Conservation (phyloP, 148 eudicot genomes). For the Cornus kousa region DNA sequence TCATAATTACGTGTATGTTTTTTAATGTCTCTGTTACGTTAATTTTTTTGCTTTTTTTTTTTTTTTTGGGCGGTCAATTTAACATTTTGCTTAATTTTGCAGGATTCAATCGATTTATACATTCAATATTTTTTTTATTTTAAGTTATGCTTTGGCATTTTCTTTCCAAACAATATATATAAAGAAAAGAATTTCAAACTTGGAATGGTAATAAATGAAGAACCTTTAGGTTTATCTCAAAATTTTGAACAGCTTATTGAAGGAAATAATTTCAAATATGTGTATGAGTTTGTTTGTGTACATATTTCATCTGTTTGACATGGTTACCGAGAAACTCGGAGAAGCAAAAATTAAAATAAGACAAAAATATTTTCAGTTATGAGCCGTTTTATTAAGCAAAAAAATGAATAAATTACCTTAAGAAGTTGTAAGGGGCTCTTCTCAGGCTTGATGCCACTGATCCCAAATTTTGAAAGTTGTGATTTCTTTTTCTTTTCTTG, state of each 20-base stretch:
- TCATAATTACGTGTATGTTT: conserved; percentile 65
- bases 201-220: not conserved
- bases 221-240: not conserved
- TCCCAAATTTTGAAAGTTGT: not conserved
- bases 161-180: too few relatives aligned
- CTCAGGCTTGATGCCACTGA: not conserved
- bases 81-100: not conserved
- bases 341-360: not conserved
- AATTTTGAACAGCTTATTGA: not conserved
- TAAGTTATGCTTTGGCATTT: not conserved
- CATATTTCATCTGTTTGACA: not conserved
- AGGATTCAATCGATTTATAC: not conserved
- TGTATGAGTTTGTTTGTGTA: not conserved
- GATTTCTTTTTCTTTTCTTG: not conserved
- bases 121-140: not conserved
- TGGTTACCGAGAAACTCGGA: not conserved
- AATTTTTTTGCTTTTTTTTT: not conserved
- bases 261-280: not conserved
- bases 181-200: not conserved
- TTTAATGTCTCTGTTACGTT: not conserved
- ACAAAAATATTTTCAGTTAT: not conserved
- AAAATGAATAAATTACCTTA: not conserved
- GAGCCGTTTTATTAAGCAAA: not conserved
- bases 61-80: not conserved
- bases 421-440: not conserved